Evolutionary conservation across 257 asterid species (phyloP).

Genomic region (Parsonsia alboflavescens): DNA sequence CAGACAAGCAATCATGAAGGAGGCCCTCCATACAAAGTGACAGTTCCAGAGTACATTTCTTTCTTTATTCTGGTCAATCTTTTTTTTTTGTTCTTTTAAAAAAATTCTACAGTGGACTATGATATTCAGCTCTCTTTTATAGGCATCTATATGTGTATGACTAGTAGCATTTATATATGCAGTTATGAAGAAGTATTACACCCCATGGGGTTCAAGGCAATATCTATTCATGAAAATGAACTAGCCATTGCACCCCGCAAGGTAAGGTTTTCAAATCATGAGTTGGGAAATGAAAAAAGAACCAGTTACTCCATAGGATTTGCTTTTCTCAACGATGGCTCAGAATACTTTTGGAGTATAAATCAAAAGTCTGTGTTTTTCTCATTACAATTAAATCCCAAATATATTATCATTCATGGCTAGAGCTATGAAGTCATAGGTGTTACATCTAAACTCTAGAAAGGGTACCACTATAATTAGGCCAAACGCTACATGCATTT

Average conservation of each 20-base stretch:
- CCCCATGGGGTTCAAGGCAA: slow-evolving; percentile 48
- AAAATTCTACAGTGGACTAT: background rate
- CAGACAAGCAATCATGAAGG: slow-evolving; percentile 75
- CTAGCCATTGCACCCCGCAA: slow-evolving; percentile 62
- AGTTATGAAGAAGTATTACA: slow-evolving; percentile 75
- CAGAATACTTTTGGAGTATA: no score
- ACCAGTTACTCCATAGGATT: no score
- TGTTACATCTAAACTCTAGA: no score
- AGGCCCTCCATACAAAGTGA: slow-evolving; percentile 85
- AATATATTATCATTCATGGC: no score
- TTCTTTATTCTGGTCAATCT: background rate
- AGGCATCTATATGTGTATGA: background rate
- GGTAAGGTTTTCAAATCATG: slow-evolving; percentile 28
- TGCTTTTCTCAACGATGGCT: no score
- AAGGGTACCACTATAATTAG: no score
- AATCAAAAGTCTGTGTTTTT: no score
- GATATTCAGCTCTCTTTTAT: background rate
- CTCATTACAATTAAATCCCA: no score
- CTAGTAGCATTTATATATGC: background rate
- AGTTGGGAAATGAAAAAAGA: no score
- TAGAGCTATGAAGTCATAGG: no score
- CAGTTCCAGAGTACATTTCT: slow-evolving; percentile 56
- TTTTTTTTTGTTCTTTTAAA: no score
- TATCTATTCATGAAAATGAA: slow-evolving; percentile 39
- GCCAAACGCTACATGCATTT: no score